Evolutionary conservation across 495 filamentous ascomycete genomes (phyloP), one percentile per base, ranked within the genome.

Genomic region (Talaromyces adpressus): DNA sequence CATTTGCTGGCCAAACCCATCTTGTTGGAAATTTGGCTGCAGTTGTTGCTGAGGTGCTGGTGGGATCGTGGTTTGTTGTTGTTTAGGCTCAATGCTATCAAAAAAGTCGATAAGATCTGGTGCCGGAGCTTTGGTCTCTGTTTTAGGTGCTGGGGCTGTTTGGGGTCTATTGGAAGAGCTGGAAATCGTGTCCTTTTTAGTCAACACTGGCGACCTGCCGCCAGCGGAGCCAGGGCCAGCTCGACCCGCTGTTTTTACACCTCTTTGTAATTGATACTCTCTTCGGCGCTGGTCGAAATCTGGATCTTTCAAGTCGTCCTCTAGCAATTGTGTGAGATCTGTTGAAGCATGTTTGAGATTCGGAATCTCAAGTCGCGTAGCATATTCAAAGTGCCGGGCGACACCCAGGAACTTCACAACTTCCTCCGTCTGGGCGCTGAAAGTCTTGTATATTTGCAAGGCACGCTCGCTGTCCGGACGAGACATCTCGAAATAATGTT

Each of bases 401-500:
- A 91, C 85, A 64, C 87, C 87, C 29, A 98, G 83, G 71, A 93
- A 99, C 70, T 91, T 85, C 6, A 99, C 93, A 5, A 98, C 93
- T 64, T 87, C 85, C 62, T 96, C 92, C 12, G 94, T 99, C 71
- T 97, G 95, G 69, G 84, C 89, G 27, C 91, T 89, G 73, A 99
- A 99, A 2, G 84, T 89, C 69, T 92, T 92, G 74, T 99, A 99
- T 20, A 99, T 96, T 57, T 86, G 82, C 69, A 99, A 82, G 41
- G 94, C 95, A 51, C 93, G 85, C 72, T 96, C 89, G 57, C 95
- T 95, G 75, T 99, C 95, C 39, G 88, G 84, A 62, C 88, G 89
- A 59, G 95, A 97, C 91, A 99, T 93, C 76, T 99, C 94, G 67
- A 99, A 98, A 72, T 96, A 99, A 71, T 95, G 93, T 66, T 96